phyloP scores from a whole-genome alignment of 129 eudicot species.

The Escallonia herrerae region DNA sequence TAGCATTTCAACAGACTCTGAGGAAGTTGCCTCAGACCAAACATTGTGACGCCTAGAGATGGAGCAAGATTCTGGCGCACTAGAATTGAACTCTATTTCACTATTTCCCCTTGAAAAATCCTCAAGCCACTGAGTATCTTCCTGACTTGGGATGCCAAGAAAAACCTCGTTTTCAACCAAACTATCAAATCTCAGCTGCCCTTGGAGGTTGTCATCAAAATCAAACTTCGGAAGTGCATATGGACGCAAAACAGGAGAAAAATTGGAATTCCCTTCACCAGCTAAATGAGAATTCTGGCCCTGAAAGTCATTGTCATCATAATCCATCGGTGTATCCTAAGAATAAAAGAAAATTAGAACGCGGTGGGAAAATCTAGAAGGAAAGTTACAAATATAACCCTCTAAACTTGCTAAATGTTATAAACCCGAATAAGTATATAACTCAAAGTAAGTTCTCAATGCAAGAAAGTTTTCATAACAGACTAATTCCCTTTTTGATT shows the following conservation, averaged over 20 bases:
- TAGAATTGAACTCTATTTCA: constrained; percentile 63
- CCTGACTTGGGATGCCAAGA: constrained; percentile 87
- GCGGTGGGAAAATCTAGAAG: neutral
- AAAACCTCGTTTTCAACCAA: constrained; percentile 88
- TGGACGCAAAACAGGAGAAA: constrained; percentile 53
- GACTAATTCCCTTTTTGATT: too few relatives aligned
- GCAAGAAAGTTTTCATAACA: too few relatives aligned
- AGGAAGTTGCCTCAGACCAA: constrained; percentile 99
- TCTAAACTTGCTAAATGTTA: too few relatives aligned
- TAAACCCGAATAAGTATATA: too few relatives aligned
- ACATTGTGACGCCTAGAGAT: constrained; percentile 72
- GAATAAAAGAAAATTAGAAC: constrained; percentile 14
- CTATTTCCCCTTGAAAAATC: constrained; percentile 72
- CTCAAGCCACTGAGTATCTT: constrained; percentile 91
- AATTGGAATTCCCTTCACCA: constrained; percentile 64
- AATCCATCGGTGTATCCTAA: constrained; percentile 79
- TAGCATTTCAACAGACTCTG: constrained; percentile 96
- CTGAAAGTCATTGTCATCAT: constrained; percentile 71
- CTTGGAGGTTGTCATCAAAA: constrained; percentile 72
- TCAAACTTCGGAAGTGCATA: constrained; percentile 83
- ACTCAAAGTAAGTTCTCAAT: too few relatives aligned
- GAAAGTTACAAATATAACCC: too few relatives aligned
- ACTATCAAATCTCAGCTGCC: constrained; percentile 77
- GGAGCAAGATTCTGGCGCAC: constrained; percentile 66
- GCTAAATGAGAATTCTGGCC: constrained; percentile 64